Evolutionary conservation across 495 filamentous ascomycete species (phyloP), one percentile per base, ranked within the genome.

Genomic region (Xylaria longipes): DNA sequence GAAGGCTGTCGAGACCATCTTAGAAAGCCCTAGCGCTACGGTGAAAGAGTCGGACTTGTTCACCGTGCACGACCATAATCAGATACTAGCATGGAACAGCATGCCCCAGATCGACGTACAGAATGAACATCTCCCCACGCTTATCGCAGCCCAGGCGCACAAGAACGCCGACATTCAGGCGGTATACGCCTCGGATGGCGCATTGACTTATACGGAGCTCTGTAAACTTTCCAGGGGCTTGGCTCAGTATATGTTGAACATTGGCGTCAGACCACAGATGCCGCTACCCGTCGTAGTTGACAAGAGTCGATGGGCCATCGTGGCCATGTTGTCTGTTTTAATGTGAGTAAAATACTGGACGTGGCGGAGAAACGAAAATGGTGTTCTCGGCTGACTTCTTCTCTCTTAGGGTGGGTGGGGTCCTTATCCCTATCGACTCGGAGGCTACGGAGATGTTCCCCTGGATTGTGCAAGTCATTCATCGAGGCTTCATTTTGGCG

Each of bases 261-360:
- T 78, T 17, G 84, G 83, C 0, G 73, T 86, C 20, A 81, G 80
- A 17, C 82, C 81, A 0, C 82, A 81, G 29, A 77, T 77, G 9
- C 80, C 84, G 5, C 80, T 86, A 4, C 84, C 84, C 1, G 81
- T 86, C 39, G 80, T 84, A 2, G 77, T 86, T 68, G 79, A 84
- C 48, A 86, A 85, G 75, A 78, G 80, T 62, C 76, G 80, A 48
- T 81, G 84, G 65, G 80, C 84, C 15, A 76, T 83, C 14, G 80
- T 86, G 35, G 81, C 83, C 27, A 85, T 86, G 82, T 68, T 86
- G 25, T 80, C 82, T 12, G 81, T 86, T 14, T 72, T 86, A 11
- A 82, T 84, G 81, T 84, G 78, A 72, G 81, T 70, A 14, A 0
- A 2, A 14, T 25, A 25, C 57, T 14, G n/a, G 12, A 8, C 37